phyloP scores from a whole-genome alignment of 2,329 filamentous ascomycete species.

The Rhexocercosporidium sp. region DNA sequence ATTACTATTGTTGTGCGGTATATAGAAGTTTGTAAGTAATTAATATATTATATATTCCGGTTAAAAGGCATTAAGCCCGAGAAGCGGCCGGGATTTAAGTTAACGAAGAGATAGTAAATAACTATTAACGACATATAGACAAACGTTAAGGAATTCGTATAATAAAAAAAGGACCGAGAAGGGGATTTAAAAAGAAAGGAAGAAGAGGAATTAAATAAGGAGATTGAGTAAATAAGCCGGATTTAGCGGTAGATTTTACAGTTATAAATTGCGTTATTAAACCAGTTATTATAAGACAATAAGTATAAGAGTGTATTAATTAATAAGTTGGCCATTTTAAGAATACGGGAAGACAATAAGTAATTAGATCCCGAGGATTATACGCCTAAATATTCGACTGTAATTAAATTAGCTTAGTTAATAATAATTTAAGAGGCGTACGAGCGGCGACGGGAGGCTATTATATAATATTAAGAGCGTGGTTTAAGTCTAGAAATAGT shows the following conservation, averaged over 20 bases:
- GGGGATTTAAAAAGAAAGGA: slow-evolving; percentile 2
- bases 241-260: too few relatives aligned
- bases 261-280: too few relatives aligned
- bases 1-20: slow-evolving; percentile 16
- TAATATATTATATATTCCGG: slow-evolving; percentile 23
- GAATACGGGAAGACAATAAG: slow-evolving; percentile 12
- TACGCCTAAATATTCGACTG: too few relatives aligned
- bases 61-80: slow-evolving; percentile 9
- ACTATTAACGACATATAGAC: slow-evolving; percentile 8
- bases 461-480: not conserved
- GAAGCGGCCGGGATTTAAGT: not conserved
- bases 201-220: not conserved
- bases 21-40: slow-evolving; percentile 16
- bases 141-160: slow-evolving; percentile 13
- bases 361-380: not conserved
- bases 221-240: slow-evolving; percentile 17
- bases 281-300: too few relatives aligned
- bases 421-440: slow-evolving; percentile 23
- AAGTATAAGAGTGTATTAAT: slow-evolving; percentile 25
- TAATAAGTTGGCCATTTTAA: slow-evolving; percentile 22
- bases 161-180: slow-evolving; percentile 10
- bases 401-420: slow-evolving; percentile 25
- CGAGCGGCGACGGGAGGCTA: not conserved
- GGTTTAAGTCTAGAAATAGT: too few relatives aligned
- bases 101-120: slow-evolving; percentile 16